Evolutionary conservation across 164 flowering plant species (phyloP).

Genomic region (Amborella trichopoda): DNA sequence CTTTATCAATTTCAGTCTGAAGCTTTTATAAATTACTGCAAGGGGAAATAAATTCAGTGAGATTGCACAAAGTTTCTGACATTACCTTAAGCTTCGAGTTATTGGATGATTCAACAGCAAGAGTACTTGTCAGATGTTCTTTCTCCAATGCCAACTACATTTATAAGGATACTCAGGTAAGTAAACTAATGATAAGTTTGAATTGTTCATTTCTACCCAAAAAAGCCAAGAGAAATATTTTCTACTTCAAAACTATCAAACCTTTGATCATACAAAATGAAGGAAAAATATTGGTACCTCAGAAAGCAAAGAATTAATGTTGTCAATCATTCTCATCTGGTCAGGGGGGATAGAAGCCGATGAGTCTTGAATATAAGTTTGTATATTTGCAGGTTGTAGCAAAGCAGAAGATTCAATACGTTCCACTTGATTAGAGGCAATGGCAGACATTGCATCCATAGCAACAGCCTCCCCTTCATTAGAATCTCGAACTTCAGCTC

Average conservation of each 20-base stretch:
- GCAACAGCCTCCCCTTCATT: not conserved
- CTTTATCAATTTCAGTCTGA: no score
- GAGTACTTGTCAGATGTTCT: conserved; percentile 56
- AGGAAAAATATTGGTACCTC: conserved; percentile 44
- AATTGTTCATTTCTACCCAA: no score
- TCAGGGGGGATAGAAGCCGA: conserved; percentile 54
- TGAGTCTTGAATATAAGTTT: not conserved
- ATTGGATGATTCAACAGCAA: conserved; percentile 54
- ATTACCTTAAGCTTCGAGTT: conserved; percentile 61
- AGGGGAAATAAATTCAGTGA: no score
- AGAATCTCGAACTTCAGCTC: not conserved
- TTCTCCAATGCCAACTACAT: conserved; percentile 79
- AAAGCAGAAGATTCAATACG: conserved; percentile 9
- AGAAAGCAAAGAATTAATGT: conserved; percentile 60
- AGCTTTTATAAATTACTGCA: no score
- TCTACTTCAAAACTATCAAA: not conserved
- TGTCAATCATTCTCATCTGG: conserved; percentile 63
- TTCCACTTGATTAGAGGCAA: not conserved
- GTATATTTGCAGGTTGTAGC: not conserved
- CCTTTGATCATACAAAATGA: not conserved
- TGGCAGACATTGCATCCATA: not conserved
- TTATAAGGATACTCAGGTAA: not conserved
- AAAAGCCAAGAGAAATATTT: no score
- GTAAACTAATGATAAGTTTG: no score
- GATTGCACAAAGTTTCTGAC: no score